These are phyloP conservation scores for Phyllosticta citrichinensis DNA, from an alignment of 2,329 filamentous ascomycete species.

Conservation along the genomic window DNA sequence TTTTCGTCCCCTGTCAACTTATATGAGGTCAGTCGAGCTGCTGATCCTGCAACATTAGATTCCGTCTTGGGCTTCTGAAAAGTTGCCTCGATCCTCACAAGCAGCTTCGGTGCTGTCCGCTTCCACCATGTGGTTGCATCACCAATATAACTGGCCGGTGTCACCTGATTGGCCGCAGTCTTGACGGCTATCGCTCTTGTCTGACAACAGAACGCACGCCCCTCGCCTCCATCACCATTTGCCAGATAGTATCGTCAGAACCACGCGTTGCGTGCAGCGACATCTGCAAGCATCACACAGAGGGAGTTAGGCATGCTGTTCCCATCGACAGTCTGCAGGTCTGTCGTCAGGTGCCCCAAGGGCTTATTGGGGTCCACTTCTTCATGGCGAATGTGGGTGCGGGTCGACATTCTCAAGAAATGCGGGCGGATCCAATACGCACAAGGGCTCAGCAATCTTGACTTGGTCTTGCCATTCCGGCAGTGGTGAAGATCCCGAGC, in stretches of 20 bases:
- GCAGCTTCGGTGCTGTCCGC: conserved; percentile 22
- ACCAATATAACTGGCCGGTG: neutral
- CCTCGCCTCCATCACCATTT: conserved; percentile 20
- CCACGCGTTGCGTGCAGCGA: conserved; percentile 43
- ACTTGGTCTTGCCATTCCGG: neutral
- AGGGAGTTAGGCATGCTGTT: conserved; percentile 20
- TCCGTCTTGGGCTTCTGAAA: conserved; percentile 18
- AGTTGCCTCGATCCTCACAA: conserved; percentile 16
- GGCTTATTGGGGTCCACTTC: conserved; percentile 2
- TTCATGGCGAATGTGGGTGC: neutral
- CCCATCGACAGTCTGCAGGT: conserved; percentile 28
- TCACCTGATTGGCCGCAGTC: conserved; percentile 27
- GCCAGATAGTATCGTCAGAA: conserved; percentile 49
- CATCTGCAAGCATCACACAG: conserved; percentile 36
- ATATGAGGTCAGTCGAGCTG: neutral
- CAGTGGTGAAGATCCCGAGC: conserved; percentile 38
- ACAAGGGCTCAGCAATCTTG: conserved; percentile 13
- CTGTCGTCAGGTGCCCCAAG: conserved; percentile 24
- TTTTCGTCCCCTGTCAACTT: conserved; percentile 25
- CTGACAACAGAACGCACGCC: conserved; percentile 36
- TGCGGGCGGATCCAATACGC: conserved; percentile 19
- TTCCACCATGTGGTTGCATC: conserved; percentile 11
- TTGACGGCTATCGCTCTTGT: conserved; percentile 18
- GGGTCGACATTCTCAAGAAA: conserved; percentile 4
- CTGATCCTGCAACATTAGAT: conserved; percentile 26